Evolutionary conservation across 371 early-diverging fungal genomes (phyloP), one percentile per base, ranked within the genome.

Genomic region (Nosema muscidifuracis): DNA sequence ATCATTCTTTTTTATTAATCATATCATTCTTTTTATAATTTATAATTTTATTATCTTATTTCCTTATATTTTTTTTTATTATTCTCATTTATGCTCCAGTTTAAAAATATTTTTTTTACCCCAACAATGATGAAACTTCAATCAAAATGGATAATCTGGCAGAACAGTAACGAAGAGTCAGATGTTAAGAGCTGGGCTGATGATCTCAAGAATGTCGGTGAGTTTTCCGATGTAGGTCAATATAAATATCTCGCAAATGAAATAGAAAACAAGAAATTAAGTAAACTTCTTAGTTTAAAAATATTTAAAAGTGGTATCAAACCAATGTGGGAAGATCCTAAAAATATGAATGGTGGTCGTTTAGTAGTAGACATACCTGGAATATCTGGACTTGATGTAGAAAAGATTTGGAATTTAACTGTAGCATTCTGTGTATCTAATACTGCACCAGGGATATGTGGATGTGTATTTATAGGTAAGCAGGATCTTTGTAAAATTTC

Each of bases 301-400:
- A 82, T 97, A 66, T 97, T 98, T 88, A 91, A 92, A 83, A 86
- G 89, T 70, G 94, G 92, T 33, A 87, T 98, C 71, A 87, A 88
- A 83, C 99, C 99, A n/a, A 89, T 89, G 88, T 97, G 99, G 97
- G 99, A 98, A 85, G 97, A 98, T 80, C 82, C 87, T n/a, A 87
- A 85, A 50, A 98, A 98, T 85, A 86, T 85, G 43, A 84, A 90
- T 43, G 99, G 99, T 77, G 97, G 97, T 34, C 92, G 93, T 81
- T 93, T 95, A 89, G 88, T 90, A 58, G 82, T 91, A 61, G 88
- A 89, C 72, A 81, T 94, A 58, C 71, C 77, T 38, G 13, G 16
- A n/a, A n/a, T 33, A 0, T 15, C 18, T 2, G 51, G 47, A 15
- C 26, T 30, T 36, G 66, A 66, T 67, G 1, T 81, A 12, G 38